phyloP scores from a whole-genome alignment of 352 stramenopile species.

The Aphanomyces euteiches region DNA sequence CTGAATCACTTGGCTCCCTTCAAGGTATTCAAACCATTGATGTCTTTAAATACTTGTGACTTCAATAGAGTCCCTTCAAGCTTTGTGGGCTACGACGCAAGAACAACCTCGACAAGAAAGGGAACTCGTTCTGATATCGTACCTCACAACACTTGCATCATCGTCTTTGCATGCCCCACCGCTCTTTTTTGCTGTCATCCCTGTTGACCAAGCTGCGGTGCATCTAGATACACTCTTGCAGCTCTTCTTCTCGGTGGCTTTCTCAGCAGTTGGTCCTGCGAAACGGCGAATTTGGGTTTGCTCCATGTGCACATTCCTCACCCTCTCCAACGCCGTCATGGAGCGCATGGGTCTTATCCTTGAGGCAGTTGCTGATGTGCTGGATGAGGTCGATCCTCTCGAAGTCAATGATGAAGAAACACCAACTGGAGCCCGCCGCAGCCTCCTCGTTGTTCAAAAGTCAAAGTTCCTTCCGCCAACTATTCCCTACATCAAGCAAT shows the following conservation, averaged over 20 bases:
- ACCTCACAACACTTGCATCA: conserved; percentile 18
- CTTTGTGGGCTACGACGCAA: conserved; percentile 6
- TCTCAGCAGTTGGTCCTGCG: conserved; percentile 52
- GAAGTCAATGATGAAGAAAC: conserved; percentile 5
- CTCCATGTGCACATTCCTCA: conserved; percentile 41
- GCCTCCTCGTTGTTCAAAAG: conserved; percentile 1
- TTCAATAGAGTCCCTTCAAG: not conserved
- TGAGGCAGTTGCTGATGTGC: conserved; percentile 59
- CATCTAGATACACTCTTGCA: conserved; percentile 61
- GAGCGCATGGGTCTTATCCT: conserved; percentile 64
- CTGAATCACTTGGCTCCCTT: conserved; percentile 38
- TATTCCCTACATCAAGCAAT: conserved; percentile 27
- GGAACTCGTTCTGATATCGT: conserved; percentile 27
- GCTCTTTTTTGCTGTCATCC: conserved; percentile 46
- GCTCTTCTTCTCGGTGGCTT: conserved; percentile 68
- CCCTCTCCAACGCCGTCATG: conserved; percentile 37
- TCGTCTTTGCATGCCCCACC: conserved; percentile 42
- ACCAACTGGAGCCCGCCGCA: not conserved
- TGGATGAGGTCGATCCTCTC: conserved; percentile 42
- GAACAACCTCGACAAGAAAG: conserved; percentile 23
- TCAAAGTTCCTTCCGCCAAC: conserved; percentile 11
- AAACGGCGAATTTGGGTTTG: conserved; percentile 71
- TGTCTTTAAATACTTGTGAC: conserved; percentile 4
- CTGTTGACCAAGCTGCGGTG: conserved; percentile 33
- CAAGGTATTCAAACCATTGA: conserved; percentile 8